Evolutionary conservation across 2,329 filamentous ascomycete species (phyloP).

Genomic region (Ophidiomyces ophidiicola): DNA sequence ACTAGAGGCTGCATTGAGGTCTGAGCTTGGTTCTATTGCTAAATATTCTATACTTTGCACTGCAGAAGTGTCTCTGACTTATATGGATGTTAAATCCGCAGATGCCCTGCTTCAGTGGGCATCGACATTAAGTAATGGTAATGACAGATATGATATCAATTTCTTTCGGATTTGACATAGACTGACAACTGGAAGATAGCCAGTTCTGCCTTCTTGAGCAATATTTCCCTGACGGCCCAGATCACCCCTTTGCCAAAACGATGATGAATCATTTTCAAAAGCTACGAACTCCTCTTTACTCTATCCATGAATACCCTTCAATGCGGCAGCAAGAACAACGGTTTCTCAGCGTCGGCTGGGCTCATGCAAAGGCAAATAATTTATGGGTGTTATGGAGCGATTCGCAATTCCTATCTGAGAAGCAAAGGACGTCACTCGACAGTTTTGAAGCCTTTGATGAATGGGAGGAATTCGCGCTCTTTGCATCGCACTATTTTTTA

Average conservation of each 20-base stretch:
- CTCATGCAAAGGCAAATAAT: slow-evolving; percentile 48
- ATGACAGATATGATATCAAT: slow-evolving; percentile 15
- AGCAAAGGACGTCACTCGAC: slow-evolving; percentile 53
- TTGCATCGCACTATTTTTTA: slow-evolving; percentile 72
- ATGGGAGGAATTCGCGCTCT: slow-evolving; percentile 87
- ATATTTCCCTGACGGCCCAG: slow-evolving; percentile 61
- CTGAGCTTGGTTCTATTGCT: slow-evolving; percentile 43
- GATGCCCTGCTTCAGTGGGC: slow-evolving; percentile 70
- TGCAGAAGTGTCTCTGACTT: slow-evolving; percentile 82
- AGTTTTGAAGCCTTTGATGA: slow-evolving; percentile 77
- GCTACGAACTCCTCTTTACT: slow-evolving; percentile 63
- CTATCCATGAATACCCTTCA: slow-evolving; percentile 57
- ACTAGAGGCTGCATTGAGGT: slow-evolving; percentile 48
- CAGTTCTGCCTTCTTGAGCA: slow-evolving; percentile 83
- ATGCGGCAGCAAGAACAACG: slow-evolving; percentile 54
- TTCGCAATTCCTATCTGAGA: slow-evolving; percentile 48
- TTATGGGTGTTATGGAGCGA: slow-evolving; percentile 77
- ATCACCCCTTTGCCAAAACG: slow-evolving; percentile 72
- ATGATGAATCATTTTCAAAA: slow-evolving; percentile 80
- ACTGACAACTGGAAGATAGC: slow-evolving; percentile 35
- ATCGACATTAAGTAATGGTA: slow-evolving; percentile 56
- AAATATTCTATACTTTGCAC: slow-evolving; percentile 61
- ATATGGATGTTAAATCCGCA: slow-evolving; percentile 65
- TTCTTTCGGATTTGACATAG: slow-evolving; percentile 14
- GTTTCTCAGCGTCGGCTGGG: slow-evolving; percentile 60